Percentiles rank a stretch among this genome's conserved stretches.
These are phyloP conservation scores for Morella rubra DNA, from an alignment of 306 rosid genomes.

Conservation along the genomic window DNA sequence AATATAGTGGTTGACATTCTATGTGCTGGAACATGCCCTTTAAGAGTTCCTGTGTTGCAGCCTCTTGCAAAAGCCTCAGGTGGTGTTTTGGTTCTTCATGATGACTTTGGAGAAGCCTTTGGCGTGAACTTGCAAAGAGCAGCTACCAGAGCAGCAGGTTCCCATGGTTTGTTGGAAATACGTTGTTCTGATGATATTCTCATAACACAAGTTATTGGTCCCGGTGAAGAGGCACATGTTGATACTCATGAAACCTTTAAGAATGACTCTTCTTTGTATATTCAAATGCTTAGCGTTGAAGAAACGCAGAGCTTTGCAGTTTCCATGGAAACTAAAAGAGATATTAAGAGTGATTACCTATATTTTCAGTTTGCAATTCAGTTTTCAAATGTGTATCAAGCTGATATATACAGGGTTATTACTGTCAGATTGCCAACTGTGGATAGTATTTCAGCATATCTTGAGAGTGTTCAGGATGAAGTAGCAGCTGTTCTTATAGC, in stretches of 20 bases:
- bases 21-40: constrained; percentile 98
- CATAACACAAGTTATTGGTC: constrained; percentile 86
- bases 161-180: constrained; percentile 80
- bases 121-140: constrained; percentile 99
- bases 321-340: constrained; percentile 84
- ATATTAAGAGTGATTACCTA: constrained; percentile 56
- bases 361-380: constrained; percentile 66
- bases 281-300: constrained; percentile 88
- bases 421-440: constrained; percentile 78
- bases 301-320: constrained; percentile 84
- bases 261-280: constrained; percentile 70
- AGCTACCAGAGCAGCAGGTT: constrained; percentile 87
- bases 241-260: constrained; percentile 78
- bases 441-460: constrained; percentile 74
- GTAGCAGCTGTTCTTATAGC: constrained; percentile 85
- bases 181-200: constrained; percentile 81
- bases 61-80: constrained; percentile 98
- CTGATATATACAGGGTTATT: constrained; percentile 77
- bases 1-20: constrained; percentile 78
- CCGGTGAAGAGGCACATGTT: constrained; percentile 89
- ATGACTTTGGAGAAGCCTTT: constrained; percentile 99
- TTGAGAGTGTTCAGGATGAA: constrained; percentile 85
- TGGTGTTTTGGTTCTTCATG: constrained; percentile 93
- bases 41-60: constrained; percentile 89
- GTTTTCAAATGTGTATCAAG: constrained; percentile 62